A percentile compares a stretch with the other conserved stretches of the same genome.
These are phyloP conservation scores for barley (Hordeum vulgare) DNA, from an alignment of 176 grass and related monocot species.

Conservation along the genomic window MorexV3_pseudomolecules_assembly NC_058522.1:584784629-584785128, in stretches of 20 bases:
- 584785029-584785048: conserved; percentile 13
- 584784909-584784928: neutral
- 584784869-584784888: neutral
- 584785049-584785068: no score
- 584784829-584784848: neutral
- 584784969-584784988: neutral
- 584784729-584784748: neutral
- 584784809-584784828: neutral
- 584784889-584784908: neutral
- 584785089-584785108: no score
- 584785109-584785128: no score
- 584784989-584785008: conserved; percentile 1
- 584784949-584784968: neutral
- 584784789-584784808: neutral
- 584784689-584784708: no score
- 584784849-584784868: neutral
- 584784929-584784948: neutral
- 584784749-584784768: neutral
- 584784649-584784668: no score
- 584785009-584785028: neutral
- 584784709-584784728: neutral
- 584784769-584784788: neutral
- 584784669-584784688: no score
- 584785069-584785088: no score
- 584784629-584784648: no score